These are phyloP conservation scores for Linderniella brevidens DNA, from an alignment of 257 asterid genomes.

Conservation along the genomic window DNA sequence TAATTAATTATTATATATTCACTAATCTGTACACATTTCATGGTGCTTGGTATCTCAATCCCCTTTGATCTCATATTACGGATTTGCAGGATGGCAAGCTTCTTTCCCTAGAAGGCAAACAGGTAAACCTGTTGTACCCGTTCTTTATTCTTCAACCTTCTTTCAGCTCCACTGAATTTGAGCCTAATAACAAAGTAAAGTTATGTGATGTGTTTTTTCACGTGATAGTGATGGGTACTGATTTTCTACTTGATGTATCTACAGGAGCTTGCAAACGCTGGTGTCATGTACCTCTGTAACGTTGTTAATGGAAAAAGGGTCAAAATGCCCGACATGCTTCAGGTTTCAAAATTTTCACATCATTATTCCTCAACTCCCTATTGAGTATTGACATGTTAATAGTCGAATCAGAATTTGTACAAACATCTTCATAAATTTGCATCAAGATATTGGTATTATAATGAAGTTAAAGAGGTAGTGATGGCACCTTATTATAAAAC, in stretches of 20 bases:
- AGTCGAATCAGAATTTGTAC: no score
- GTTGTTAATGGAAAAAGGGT: slow-evolving; percentile 35
- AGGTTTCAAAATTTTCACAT: slow-evolving; percentile 24
- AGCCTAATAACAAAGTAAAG: neutral
- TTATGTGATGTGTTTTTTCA: neutral
- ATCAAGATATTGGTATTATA: no score
- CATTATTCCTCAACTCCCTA: slow-evolving; percentile 1
- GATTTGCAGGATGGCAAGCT: slow-evolving; percentile 58
- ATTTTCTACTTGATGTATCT: slow-evolving; percentile 5
- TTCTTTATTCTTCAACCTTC: neutral
- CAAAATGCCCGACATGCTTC: slow-evolving; percentile 48
- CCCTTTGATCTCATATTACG: slow-evolving; percentile 4
- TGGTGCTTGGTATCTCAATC: no score
- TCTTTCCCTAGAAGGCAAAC: slow-evolving; percentile 54
- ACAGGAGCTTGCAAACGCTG: slow-evolving; percentile 62
- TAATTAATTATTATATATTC: neutral
- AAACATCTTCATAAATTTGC: no score
- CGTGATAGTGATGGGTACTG: slow-evolving; percentile 1
- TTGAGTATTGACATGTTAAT: no score
- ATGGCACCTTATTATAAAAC: no score
- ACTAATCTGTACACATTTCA: slow-evolving; percentile 1
- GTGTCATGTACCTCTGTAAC: slow-evolving; percentile 56
- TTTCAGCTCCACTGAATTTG: neutral
- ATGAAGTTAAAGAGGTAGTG: no score
- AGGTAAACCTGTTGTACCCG: slow-evolving; percentile 25